These are phyloP conservation scores for Cucurbitaria berberidis DNA, from an alignment of 2,329 filamentous ascomycete species.

Conservation along the genomic window DNA sequence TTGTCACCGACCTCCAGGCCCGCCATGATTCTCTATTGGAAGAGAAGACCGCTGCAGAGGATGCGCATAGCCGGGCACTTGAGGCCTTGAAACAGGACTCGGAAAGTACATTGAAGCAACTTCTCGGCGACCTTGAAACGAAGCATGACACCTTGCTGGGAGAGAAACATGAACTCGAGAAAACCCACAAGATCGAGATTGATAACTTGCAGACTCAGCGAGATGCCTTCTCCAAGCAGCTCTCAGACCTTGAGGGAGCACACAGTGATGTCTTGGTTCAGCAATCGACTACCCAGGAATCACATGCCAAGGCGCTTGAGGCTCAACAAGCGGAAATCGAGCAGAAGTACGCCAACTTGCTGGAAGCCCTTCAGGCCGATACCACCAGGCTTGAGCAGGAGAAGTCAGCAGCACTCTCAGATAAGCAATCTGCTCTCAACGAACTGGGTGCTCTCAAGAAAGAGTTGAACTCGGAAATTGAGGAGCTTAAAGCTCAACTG, in stretches of 20 bases:
- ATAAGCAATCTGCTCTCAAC: conserved; percentile 34
- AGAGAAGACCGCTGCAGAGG: conserved; percentile 39
- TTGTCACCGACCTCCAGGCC: conserved; percentile 39
- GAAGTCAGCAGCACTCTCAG: conserved; percentile 28
- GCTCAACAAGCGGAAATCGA: conserved; percentile 37
- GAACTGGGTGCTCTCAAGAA: conserved; percentile 32
- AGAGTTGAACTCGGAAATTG: conserved; percentile 27
- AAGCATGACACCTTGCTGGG: conserved; percentile 22
- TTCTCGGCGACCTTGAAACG: conserved; percentile 22
- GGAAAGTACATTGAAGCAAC: conserved; percentile 32
- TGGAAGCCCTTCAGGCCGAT: conserved; percentile 39
- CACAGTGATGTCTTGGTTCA: conserved; percentile 24
- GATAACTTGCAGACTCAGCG: conserved; percentile 23
- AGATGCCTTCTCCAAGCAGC: conserved; percentile 24
- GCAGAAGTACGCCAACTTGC: conserved; percentile 35
- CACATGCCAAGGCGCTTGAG: conserved; percentile 32
- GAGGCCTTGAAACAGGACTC: conserved; percentile 41
- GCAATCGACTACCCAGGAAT: conserved; percentile 23
- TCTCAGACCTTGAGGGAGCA: conserved; percentile 31
- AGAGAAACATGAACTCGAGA: conserved; percentile 27
- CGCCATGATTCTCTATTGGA: conserved; percentile 36
- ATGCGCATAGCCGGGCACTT: conserved; percentile 36
- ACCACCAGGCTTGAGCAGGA: conserved; percentile 35
- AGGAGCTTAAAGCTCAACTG: conserved; percentile 28
- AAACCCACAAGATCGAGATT: conserved; percentile 25